Evolutionary conservation across 2,329 filamentous ascomycete genomes (phyloP).

Genomic region (Leptographium lundbergii): DNA sequence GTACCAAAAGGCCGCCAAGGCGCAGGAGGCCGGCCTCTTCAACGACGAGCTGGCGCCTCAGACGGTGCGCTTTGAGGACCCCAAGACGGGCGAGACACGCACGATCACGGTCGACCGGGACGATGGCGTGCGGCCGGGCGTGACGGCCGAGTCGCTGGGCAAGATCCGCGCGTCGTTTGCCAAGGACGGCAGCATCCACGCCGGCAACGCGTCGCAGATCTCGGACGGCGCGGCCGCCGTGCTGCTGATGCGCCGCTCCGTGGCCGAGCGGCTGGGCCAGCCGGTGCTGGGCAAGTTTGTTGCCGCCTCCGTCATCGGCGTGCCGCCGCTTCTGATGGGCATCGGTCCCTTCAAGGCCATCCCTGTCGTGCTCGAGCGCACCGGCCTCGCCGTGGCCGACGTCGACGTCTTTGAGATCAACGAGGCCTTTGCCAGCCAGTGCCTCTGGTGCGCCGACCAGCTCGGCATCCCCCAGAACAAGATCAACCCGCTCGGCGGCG

Average conservation of each 20-base stretch:
- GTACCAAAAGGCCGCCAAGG: constrained; percentile 79
- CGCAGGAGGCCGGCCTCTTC: constrained; percentile 82
- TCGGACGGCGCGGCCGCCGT: constrained; percentile 93
- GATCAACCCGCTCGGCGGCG: constrained; percentile 94
- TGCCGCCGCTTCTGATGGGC: constrained; percentile 90
- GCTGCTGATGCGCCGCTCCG: constrained; percentile 87
- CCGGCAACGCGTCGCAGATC: constrained; percentile 90
- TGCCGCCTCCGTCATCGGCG: constrained; percentile 70
- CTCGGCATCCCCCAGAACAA: constrained; percentile 72
- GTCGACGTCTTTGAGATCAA: constrained; percentile 99
- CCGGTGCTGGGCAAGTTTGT: constrained; percentile 88
- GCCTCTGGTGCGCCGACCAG: constrained; percentile 84
- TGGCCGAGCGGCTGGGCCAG: constrained; percentile 78
- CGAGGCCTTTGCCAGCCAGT: constrained; percentile 94
- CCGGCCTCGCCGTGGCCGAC: constrained; percentile 75
- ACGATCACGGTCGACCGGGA: constrained; percentile 73
- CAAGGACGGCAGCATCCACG: constrained; percentile 82
- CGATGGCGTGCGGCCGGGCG: constrained; percentile 74
- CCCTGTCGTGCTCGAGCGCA: constrained; percentile 78
- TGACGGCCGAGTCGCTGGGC: constrained; percentile 75
- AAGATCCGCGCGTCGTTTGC: constrained; percentile 89
- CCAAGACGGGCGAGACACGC: constrained; percentile 77
- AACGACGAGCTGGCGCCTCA: constrained; percentile 82
- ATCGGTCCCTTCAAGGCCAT: constrained; percentile 93
- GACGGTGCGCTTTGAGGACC: constrained; percentile 77